A percentile compares a stretch with the other conserved stretches of the same genome.
These are phyloP conservation scores for Phialophora tarda DNA, from an alignment of 2,329 filamentous ascomycete genomes.

Conservation along the genomic window DNA sequence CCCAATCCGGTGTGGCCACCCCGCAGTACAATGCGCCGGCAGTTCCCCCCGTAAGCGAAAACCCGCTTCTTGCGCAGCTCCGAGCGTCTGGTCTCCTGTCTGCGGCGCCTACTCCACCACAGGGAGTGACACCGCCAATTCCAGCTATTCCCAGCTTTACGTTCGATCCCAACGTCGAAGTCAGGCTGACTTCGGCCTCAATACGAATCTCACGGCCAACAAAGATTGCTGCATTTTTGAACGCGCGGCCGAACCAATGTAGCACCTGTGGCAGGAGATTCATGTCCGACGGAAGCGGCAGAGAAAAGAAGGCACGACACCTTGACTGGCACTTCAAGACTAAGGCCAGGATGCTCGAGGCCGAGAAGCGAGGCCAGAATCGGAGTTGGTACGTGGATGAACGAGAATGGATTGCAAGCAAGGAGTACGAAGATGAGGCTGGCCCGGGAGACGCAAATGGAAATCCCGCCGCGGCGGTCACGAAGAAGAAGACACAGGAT, in stretches of 20 bases:
- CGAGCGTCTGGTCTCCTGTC: conserved; percentile 71
- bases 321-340: conserved; percentile 99
- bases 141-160: conserved; percentile 25
- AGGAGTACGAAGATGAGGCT: conserved; percentile 74
- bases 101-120: conserved; percentile 50
- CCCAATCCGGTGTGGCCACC: conserved; percentile 24
- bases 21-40: conserved; percentile 36
- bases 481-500: conserved; percentile 64
- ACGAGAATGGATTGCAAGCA: conserved; percentile 86
- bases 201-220: conserved; percentile 80
- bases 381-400: conserved; percentile 95
- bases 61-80: conserved; percentile 70
- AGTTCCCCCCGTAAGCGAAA: conserved; percentile 51
- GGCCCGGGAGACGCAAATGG: conserved; percentile 50
- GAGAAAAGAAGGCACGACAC: conserved; percentile 84
- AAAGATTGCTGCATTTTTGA: conserved; percentile 75
- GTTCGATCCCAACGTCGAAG: conserved; percentile 45
- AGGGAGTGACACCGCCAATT: conserved; percentile 48
- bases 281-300: conserved; percentile 74
- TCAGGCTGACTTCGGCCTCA: conserved; percentile 66
- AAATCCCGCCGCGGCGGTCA: conserved; percentile 42
- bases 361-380: conserved; percentile 83
- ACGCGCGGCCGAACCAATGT: conserved; percentile 82
- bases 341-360: conserved; percentile 85
- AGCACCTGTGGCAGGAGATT: conserved; percentile 92